Base-by-base conservation (phyloP, 2,329 filamentous ascomycete genomes). In the Xylaria sp. region DNA sequence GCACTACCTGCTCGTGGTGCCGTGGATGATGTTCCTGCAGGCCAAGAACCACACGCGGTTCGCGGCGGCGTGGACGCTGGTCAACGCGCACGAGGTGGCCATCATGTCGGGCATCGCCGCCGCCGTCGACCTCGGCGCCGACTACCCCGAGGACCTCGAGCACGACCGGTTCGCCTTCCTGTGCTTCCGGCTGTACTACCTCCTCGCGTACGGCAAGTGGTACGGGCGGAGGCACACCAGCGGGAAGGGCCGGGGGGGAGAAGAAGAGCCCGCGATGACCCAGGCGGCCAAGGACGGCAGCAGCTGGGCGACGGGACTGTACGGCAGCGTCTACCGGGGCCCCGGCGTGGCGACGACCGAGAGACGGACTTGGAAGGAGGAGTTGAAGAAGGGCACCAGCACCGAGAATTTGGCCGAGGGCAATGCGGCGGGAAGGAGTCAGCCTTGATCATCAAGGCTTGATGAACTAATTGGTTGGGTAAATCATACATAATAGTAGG, bases 91-190 rank as follows among this genome's bases (percentile, higher is more conserved):
- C 63, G 87, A 90, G 66, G 79, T 87, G 13, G 87, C 87, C 11
- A 81, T 86, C 53, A 84, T 90, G 59, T 84, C 80, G 34, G 87
- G 87, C 1, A 84, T 89, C 45, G 84, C 85, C 2, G 87, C 86
- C 1, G 87, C 87, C 0, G 85, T 88, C 18, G 83, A 87, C 57
- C 72, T 90, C 11, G 87, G 87, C 1, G 87, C 86, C 0, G 72
- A 73, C 6, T 90, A 89, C 63, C 83, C 83, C 0, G 80, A 79
- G 55, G 84, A 87, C 61, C 65, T 88, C 1, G 84, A 87, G 69
- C 69, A 82, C n/a, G 84, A 87, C 56, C 75, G 73, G 48, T 88
- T 85, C 63, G 81, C 85, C 0, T 76, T 87, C 50, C 63, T 87
- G 54, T 77, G 78, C 44, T 88, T 87, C 63, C 68, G 84, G 40